A percentile compares a stretch with the other conserved stretches of the same genome.
phyloP scores from a whole-genome alignment of 2,329 filamentous ascomycete genomes.

The Aureobasidium leucospermi region DNA sequence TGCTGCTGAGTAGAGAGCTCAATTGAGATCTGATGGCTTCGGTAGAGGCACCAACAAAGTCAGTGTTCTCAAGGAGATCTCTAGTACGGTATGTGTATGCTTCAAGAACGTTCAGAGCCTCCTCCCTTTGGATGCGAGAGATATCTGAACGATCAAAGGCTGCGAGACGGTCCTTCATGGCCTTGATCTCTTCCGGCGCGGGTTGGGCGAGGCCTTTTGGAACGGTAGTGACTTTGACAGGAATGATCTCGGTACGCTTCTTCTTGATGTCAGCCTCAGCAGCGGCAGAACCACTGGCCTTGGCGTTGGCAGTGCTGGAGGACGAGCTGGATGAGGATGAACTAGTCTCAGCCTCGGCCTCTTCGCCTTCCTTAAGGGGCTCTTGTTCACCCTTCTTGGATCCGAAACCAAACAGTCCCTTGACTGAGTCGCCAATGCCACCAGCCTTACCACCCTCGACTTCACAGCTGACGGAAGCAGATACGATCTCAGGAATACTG shows the following conservation, averaged over 20 bases:
- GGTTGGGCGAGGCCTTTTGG: constrained; percentile 46
- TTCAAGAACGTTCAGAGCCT: constrained; percentile 88
- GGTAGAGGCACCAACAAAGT: constrained; percentile 66
- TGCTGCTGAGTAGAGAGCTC: constrained; percentile 57
- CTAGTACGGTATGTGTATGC: constrained; percentile 83
- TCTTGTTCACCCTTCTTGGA: constrained; percentile 81
- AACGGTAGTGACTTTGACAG: constrained; percentile 40
- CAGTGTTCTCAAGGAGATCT: constrained; percentile 70
- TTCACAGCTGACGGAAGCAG: constrained; percentile 78
- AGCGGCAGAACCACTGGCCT: constrained; percentile 34
- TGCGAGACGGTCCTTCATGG: constrained; percentile 60
- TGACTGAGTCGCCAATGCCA: constrained; percentile 84
- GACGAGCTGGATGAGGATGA: constrained; percentile 30
- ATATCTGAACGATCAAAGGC: constrained; percentile 83
- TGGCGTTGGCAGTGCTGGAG: constrained; percentile 40
- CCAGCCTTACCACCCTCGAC: constrained; percentile 69
- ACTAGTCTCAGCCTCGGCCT: constrained; percentile 31
- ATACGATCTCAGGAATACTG: constrained; percentile 71
- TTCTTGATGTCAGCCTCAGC: constrained; percentile 22
- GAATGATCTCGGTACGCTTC: constrained; percentile 46
- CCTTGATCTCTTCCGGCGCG: constrained; percentile 52
- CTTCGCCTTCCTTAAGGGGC: constrained; percentile 51
- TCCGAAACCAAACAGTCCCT: constrained; percentile 92
- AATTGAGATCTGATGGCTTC: constrained; percentile 59
- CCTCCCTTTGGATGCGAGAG: constrained; percentile 68